Evolutionary conservation across 768 basidiomycete genomes (phyloP).

Genomic region (Piloderma croceum): DNA sequence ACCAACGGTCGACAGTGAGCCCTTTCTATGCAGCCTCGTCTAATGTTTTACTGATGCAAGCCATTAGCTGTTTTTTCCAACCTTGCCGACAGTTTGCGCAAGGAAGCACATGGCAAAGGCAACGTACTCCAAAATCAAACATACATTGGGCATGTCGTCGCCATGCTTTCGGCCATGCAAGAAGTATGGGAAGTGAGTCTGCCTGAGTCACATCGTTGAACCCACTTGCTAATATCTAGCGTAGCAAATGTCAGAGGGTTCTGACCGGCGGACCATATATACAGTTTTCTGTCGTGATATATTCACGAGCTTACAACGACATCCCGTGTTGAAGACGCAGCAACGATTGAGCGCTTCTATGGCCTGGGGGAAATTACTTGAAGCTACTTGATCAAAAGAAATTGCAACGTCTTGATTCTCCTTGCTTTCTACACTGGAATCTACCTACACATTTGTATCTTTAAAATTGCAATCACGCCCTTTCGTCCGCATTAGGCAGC

Average conservation of each 20-base stretch:
- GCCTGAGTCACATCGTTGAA: not conserved
- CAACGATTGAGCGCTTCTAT: no score
- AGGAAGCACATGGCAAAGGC: slow-evolving; percentile 17
- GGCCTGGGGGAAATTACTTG: no score
- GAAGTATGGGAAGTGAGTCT: slow-evolving; percentile 23
- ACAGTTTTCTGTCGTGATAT: slow-evolving; percentile 30
- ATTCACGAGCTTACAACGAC: slow-evolving; percentile 21
- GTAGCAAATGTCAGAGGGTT: slow-evolving; percentile 8
- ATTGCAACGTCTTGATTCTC: no score
- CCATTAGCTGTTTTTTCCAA: slow-evolving; percentile 42
- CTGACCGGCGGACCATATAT: slow-evolving; percentile 25
- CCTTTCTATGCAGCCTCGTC: slow-evolving; percentile 6
- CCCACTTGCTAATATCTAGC: slow-evolving; percentile 5
- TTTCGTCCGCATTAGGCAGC: no score
- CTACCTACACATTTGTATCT: no score
- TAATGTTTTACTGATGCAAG: slow-evolving; percentile 7
- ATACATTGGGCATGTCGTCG: slow-evolving; percentile 37
- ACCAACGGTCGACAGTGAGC: slow-evolving; percentile 35
- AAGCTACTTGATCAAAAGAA: no score
- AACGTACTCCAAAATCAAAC: slow-evolving; percentile 30
- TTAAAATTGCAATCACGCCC: no score
- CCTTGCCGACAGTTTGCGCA: slow-evolving; percentile 31
- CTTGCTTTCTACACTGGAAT: no score
- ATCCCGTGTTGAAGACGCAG: slow-evolving; percentile 28
- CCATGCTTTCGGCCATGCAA: slow-evolving; percentile 49